Percentiles rank a stretch among this genome's conserved stretches.
Evolutionary conservation across 805 yeast species (phyloP).

Genomic region (Kockiozyma suomiensis): DNA sequence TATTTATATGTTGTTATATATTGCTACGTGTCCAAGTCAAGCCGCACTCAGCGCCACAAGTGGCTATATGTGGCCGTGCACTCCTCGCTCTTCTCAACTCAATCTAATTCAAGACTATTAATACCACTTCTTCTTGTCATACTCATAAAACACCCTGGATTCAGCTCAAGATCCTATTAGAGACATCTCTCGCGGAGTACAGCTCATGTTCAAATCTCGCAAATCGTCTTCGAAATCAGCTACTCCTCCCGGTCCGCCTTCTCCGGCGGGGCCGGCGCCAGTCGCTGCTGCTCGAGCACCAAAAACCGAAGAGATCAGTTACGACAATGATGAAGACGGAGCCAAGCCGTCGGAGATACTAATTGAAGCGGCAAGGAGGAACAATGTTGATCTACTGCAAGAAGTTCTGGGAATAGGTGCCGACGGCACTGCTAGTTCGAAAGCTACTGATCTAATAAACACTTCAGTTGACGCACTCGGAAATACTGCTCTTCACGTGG

Average conservation of each 20-base stretch:
- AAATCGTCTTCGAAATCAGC: not conserved
- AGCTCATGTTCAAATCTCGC: slow-evolving; percentile 5
- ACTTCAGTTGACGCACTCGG: slow-evolving; percentile 73
- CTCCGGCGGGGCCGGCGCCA: slow-evolving; percentile 4
- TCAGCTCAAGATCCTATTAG: not conserved
- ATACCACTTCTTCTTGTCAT: too few relatives aligned
- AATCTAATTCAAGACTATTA: too few relatives aligned
- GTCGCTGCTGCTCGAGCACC: not conserved
- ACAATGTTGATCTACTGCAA: slow-evolving; percentile 74
- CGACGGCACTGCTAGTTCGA: slow-evolving; percentile 34
- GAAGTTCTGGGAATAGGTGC: slow-evolving; percentile 53
- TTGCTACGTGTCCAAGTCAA: not conserved
- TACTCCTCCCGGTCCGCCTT: slow-evolving; percentile 5
- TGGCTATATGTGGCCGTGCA: not conserved
- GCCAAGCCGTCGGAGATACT: slow-evolving; percentile 79
- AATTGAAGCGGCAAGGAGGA: slow-evolving; percentile 83
- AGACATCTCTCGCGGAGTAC: slow-evolving; percentile 7
- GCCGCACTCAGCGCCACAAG: not conserved
- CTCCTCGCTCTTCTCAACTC: too few relatives aligned
- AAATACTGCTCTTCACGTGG: slow-evolving; percentile 78
- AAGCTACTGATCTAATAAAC: slow-evolving; percentile 61
- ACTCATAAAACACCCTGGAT: too few relatives aligned
- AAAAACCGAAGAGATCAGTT: not conserved
- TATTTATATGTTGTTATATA: too few relatives aligned
- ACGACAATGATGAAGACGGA: slow-evolving; percentile 50